phyloP scores from a whole-genome alignment of 140 eudicot species.

The Stevia rebaudiana region DNA sequence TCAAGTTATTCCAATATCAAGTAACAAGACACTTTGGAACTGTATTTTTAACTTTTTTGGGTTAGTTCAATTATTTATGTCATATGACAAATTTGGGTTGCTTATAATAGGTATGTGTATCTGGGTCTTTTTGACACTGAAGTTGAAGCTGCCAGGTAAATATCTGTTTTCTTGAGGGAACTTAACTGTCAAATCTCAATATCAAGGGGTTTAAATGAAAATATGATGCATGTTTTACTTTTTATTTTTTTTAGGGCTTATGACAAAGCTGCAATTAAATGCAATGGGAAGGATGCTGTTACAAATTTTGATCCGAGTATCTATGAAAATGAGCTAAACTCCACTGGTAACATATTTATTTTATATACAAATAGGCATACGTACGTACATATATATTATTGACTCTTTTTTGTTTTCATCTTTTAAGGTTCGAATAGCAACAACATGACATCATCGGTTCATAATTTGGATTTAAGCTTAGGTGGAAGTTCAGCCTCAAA shows the following conservation, averaged over 20 bases:
- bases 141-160: conserved; percentile 97
- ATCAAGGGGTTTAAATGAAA: conserved; percentile 11
- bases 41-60: conserved; percentile 26
- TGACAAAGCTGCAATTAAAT: conserved; percentile 93
- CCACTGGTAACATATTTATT: conserved; percentile 49
- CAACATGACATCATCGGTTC: conserved; percentile 36
- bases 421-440: conserved; percentile 38
- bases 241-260: conserved; percentile 58
- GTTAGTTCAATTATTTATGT: conserved; percentile 20
- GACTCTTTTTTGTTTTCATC: background rate
- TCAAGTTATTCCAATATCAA: conserved; percentile 22
- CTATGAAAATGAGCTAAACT: conserved; percentile 64
- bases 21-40: conserved; percentile 31
- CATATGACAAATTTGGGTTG: conserved; percentile 30
- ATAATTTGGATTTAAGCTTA: conserved; percentile 80
- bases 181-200: conserved; percentile 8
- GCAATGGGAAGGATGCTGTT: conserved; percentile 93
- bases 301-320: conserved; percentile 86
- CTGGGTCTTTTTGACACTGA: conserved; percentile 98
- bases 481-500: conserved; percentile 58
- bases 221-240: background rate
- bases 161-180: conserved; percentile 24
- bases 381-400: background rate
- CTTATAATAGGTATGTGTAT: conserved; percentile 76
- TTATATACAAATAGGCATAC: background rate